phyloP scores from a whole-genome alignment of 345 rosid species.

The Corymbia maculata region DNA sequence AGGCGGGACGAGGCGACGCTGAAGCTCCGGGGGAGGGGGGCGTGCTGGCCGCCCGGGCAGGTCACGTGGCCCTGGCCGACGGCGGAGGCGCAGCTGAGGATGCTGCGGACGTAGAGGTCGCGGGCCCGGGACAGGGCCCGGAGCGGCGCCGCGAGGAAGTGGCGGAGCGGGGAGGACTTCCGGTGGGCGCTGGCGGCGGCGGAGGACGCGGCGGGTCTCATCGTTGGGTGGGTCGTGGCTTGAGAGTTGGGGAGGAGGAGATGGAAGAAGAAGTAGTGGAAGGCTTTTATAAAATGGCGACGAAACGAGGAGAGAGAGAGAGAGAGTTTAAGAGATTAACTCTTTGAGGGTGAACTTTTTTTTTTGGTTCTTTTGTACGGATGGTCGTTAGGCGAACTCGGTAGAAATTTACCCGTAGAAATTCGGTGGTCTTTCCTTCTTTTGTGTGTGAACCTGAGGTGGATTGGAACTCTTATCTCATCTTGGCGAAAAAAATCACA shows the following conservation, averaged over 20 bases:
- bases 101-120: constrained; percentile 61
- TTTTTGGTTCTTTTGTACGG: neutral
- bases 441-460: neutral
- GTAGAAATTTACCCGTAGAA: neutral
- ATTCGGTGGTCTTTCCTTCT: neutral
- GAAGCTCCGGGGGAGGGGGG: constrained; percentile 43
- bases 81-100: constrained; percentile 32
- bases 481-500: no score
- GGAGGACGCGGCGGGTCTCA: neutral
- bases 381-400: neutral
- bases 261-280: neutral
- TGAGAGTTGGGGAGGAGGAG: neutral
- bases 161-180: constrained; percentile 10
- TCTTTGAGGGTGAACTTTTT: neutral
- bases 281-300: neutral
- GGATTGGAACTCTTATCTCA: neutral
- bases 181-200: neutral
- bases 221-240: neutral
- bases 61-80: constrained; percentile 8
- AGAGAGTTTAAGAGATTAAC: neutral
- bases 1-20: constrained; percentile 21
- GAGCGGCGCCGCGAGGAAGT: constrained; percentile 31
- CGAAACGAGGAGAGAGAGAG: neutral
- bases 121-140: constrained; percentile 47
- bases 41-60: constrained; percentile 1